Percentiles rank a stretch among this genome's conserved stretches.
Evolutionary conservation across 139 green algal genomes (phyloP).

Genomic region (Chlamydomonas urium): DNA sequence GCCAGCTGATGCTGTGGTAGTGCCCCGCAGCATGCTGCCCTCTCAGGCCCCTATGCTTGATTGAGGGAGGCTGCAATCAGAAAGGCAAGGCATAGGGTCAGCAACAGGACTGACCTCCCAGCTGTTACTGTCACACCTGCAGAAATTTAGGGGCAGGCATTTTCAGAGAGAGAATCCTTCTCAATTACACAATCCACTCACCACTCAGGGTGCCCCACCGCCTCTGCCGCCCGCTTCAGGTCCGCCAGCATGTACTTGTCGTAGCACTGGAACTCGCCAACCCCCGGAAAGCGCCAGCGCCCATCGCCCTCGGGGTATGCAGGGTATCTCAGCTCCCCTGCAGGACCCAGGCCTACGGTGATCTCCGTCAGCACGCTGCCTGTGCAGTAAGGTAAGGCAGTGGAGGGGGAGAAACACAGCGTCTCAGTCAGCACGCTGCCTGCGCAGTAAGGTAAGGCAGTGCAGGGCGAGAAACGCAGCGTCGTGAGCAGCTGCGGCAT

Average conservation of each 20-base stretch:
- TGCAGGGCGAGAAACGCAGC: background rate
- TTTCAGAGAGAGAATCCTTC: no score
- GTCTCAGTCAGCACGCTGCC: slow-evolving; percentile 73
- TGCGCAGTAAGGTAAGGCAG: slow-evolving; percentile 15
- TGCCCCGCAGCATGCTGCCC: slow-evolving; percentile 89
- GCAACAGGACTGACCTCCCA: no score
- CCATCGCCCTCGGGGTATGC: slow-evolving; percentile 93
- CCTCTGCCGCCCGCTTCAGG: slow-evolving; percentile 57
- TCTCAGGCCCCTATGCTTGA: slow-evolving; percentile 51
- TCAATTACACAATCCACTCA: slow-evolving; percentile 13
- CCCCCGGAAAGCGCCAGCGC: slow-evolving; percentile 90
- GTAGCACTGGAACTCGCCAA: slow-evolving; percentile 98
- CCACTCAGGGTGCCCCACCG: slow-evolving; percentile 78
- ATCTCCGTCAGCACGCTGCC: slow-evolving; percentile 80
- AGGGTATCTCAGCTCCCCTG: slow-evolving; percentile 94
- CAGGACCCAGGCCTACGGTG: slow-evolving; percentile 89
- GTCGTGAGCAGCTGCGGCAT: slow-evolving; percentile 64
- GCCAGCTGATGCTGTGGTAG: slow-evolving; percentile 85
- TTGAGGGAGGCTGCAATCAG: no score
- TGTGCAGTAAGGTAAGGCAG: slow-evolving; percentile 15
- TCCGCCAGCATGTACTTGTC: slow-evolving; percentile 91
- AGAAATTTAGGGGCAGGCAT: no score
- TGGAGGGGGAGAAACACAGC: background rate
- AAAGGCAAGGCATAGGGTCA: no score
- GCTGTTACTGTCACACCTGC: slow-evolving; percentile 69